These are phyloP conservation scores for Xylariaceae sp. DNA, from an alignment of 2,329 filamentous ascomycete genomes.

Conservation along the genomic window DNA sequence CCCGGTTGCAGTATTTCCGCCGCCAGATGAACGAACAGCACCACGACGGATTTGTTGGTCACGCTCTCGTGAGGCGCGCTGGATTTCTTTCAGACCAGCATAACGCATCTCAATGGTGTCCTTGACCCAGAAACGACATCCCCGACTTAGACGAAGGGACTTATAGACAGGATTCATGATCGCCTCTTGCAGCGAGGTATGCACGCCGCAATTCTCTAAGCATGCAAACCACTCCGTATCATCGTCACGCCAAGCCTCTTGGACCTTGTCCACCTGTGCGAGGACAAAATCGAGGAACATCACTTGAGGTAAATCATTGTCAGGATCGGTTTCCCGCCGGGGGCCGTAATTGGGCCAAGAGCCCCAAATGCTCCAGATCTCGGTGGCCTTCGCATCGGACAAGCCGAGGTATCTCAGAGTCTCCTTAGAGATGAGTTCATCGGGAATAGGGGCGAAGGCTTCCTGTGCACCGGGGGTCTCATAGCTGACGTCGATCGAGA, in stretches of 20 bases:
- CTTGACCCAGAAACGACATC: neutral
- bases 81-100: neutral
- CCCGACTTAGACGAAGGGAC: neutral
- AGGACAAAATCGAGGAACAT: neutral
- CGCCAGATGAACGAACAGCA: too few species aligned
- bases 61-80: neutral
- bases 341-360: neutral
- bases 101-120: neutral
- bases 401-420: neutral
- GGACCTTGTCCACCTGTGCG: neutral
- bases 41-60: neutral
- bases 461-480: too few species aligned
- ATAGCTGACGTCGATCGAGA: neutral
- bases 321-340: neutral
- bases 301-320: neutral
- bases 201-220: neutral
- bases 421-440: neutral
- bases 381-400: neutral
- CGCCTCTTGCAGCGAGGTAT: neutral
- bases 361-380: neutral
- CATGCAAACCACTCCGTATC: neutral
- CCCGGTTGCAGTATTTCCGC: too few species aligned
- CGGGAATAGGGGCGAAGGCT: neutral
- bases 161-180: neutral
- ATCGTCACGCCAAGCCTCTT: neutral